Conservation (phyloP, 495 filamentous ascomycete genomes). For the Emericellopsis terricola region DNA sequence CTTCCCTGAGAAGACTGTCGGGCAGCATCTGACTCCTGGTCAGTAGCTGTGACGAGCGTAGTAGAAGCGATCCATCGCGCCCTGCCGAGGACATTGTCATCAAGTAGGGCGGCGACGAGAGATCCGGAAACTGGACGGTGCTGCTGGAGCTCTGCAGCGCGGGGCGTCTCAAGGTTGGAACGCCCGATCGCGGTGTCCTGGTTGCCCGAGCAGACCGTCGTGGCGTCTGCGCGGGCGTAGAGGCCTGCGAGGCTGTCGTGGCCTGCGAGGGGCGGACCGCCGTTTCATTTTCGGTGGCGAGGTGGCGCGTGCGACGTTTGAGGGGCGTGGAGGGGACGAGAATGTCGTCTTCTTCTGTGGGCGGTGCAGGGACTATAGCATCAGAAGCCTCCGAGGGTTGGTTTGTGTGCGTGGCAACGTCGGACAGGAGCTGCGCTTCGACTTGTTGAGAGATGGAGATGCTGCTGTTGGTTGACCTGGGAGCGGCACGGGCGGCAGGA, state of each 20-base stretch:
- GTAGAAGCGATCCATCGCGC: too few species aligned
- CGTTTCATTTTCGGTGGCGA: too few species aligned
- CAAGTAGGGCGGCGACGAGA: slow-evolving; percentile 1
- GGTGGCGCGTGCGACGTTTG: neutral
- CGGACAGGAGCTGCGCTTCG: slow-evolving; percentile 24
- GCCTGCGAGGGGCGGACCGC: slow-evolving; percentile 22
- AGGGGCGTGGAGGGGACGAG: slow-evolving; percentile 10
- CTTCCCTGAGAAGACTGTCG: slow-evolving; percentile 33
- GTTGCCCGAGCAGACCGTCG: neutral
- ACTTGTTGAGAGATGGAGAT: slow-evolving; percentile 25
- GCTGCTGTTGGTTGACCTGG: neutral
- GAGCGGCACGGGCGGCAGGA: neutral
- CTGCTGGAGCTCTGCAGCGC: neutral
- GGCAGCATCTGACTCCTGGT: slow-evolving; percentile 31
- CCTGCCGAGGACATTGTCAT: too few species aligned
- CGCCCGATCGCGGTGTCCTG: neutral
- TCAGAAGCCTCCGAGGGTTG: neutral
- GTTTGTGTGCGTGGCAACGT: slow-evolving; percentile 21
- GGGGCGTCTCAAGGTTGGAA: neutral
- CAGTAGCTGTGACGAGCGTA: slow-evolving; percentile 19
- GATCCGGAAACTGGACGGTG: slow-evolving; percentile 2
- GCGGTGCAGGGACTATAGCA: neutral
- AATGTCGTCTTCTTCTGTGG: neutral
- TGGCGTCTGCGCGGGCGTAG: slow-evolving; percentile 7
- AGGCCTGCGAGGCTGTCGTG: slow-evolving; percentile 21